phyloP scores from a whole-genome alignment of 768 basidiomycete species.

The Mycena rebaudengoi region DNA sequence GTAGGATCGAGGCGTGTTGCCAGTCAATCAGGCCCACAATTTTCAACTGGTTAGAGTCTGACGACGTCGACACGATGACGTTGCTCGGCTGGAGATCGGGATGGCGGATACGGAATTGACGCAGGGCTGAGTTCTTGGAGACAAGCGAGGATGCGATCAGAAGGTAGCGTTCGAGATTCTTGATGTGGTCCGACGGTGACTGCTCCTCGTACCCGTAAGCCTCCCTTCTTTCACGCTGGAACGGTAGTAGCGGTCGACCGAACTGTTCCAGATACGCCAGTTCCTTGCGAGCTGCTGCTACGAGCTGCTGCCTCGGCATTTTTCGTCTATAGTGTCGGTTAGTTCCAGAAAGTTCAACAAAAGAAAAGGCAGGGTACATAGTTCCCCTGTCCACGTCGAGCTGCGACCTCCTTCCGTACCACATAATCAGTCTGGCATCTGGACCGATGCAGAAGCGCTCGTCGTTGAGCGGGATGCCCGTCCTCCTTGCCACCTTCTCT shows the following conservation, averaged over 20 bases:
- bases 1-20: conserved; percentile 65
- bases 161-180: conserved; percentile 59
- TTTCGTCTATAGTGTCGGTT: conserved; percentile 50
- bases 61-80: conserved; percentile 56
- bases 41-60: conserved; percentile 50
- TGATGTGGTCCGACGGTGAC: conserved; percentile 51
- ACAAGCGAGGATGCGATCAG: conserved; percentile 56
- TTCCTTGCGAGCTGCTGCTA: conserved; percentile 54
- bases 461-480: conserved; percentile 47
- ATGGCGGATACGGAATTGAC: conserved; percentile 60
- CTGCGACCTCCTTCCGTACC: conserved; percentile 57
- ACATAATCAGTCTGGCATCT: conserved; percentile 50
- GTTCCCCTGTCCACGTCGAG: conserved; percentile 59
- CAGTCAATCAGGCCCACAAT: conserved; percentile 59
- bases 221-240: conserved; percentile 50
- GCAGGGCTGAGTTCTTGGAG: conserved; percentile 47
- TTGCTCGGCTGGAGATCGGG: conserved; percentile 60
- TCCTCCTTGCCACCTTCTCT: conserved; percentile 43
- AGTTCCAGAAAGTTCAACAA: conserved; percentile 39
- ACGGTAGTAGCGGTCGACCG: conserved; percentile 56
- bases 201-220: conserved; percentile 55
- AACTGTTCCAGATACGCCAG: conserved; percentile 55
- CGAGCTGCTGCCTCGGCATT: conserved; percentile 50
- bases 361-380: conserved; percentile 52
- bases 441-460: conserved; percentile 54